A percentile compares a stretch with the other conserved stretches of the same genome.
Conservation (phyloP, 2,329 filamentous ascomycete species). For the Fusarium scirpi region DNA sequence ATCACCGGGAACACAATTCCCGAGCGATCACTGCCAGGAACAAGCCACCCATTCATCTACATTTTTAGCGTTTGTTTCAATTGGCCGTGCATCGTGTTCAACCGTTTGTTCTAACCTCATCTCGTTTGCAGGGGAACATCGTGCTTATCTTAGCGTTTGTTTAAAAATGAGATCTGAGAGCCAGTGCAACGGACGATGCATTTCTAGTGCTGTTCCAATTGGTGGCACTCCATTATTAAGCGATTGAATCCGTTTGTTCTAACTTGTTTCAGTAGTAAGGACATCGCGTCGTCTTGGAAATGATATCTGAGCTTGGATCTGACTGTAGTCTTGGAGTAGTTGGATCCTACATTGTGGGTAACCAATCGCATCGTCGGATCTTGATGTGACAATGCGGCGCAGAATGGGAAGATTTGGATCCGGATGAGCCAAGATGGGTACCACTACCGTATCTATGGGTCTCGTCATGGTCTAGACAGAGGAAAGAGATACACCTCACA, state of each 20-base stretch:
- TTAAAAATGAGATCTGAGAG: not conserved
- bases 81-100: not conserved
- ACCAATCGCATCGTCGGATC: not conserved
- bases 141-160: not conserved
- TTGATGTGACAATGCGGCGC: not conserved
- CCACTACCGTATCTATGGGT: not conserved
- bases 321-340: not conserved
- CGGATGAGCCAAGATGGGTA: not conserved
- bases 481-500: too few species aligned
- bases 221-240: not conserved
- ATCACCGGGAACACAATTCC: not conserved
- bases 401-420: not conserved
- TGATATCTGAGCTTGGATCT: not conserved
- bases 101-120: not conserved
- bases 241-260: not conserved
- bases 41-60: too few species aligned
- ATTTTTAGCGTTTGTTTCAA: not conserved
- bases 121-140: not conserved
- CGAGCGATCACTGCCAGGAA: not conserved
- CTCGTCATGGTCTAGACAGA: not conserved
- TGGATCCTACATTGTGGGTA: not conserved
- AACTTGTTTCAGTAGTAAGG: not conserved
- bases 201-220: not conserved
- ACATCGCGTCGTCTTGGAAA: not conserved
- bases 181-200: too few species aligned